Percentiles rank a stretch among this genome's conserved stretches.
Conservation (phyloP, 305 asterid genomes). For the Nicotiana rustica region DNA sequence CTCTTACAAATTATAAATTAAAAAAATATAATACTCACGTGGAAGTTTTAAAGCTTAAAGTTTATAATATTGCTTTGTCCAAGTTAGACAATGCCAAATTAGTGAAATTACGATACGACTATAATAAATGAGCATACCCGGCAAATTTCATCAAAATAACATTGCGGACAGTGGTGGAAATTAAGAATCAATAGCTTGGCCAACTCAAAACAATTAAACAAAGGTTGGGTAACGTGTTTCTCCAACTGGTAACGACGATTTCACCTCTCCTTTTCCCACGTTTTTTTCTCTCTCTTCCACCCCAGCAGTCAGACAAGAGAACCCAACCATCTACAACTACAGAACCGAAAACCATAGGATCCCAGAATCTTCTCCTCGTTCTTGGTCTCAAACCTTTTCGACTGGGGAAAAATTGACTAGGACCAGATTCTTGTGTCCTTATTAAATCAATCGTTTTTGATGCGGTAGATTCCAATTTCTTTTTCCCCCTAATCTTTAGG, state of each 20-base stretch:
- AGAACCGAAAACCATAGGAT: background rate
- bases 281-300: constrained; percentile 29
- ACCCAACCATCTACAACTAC: background rate
- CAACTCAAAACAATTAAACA: background rate
- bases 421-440: background rate
- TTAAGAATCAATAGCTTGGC: background rate
- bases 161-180: background rate
- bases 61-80: too few species aligned
- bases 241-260: constrained; percentile 23
- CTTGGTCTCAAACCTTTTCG: background rate
- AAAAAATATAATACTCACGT: too few species aligned
- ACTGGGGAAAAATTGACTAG: background rate
- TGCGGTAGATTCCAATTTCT: background rate
- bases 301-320: background rate
- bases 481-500: background rate
- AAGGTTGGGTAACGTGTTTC: constrained; percentile 28
- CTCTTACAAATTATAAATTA: too few species aligned
- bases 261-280: constrained; percentile 31
- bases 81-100: too few species aligned
- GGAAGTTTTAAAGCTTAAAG: too few species aligned
- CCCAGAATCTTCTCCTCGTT: background rate
- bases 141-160: background rate
- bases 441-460: constrained; percentile 9
- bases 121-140: background rate
- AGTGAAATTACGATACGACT: too few species aligned